These are phyloP conservation scores for Glycine tomentella DNA, from an alignment of 306 rosid genomes.

Conservation along the genomic window DNA sequence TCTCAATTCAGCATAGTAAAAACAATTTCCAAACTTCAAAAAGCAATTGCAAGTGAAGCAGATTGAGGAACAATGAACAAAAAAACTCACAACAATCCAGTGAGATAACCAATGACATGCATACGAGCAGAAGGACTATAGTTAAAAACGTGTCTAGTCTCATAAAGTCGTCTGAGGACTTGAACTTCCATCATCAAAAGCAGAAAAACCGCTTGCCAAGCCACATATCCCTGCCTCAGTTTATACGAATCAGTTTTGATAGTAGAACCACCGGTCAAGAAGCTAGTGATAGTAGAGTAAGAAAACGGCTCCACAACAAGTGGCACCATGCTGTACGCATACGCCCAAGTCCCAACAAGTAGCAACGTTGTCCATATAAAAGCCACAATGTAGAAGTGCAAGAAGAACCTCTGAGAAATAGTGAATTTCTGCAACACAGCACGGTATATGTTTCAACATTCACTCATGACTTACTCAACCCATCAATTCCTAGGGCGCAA, in stretches of 20 bases:
- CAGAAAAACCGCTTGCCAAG: conserved; percentile 77
- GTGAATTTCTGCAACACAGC: conserved; percentile 69
- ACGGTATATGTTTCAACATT: too few relatives aligned
- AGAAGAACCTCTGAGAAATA: conserved; percentile 77
- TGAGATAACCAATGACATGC: conserved; percentile 84
- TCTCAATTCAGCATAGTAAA: background rate
- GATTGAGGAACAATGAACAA: background rate
- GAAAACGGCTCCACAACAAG: conserved; percentile 56
- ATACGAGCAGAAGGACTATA: conserved; percentile 84
- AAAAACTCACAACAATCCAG: conserved; percentile 83
- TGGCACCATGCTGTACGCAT: conserved; percentile 66
- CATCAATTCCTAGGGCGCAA: too few relatives aligned
- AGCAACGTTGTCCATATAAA: conserved; percentile 77
- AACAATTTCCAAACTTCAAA: background rate
- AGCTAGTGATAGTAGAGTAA: conserved; percentile 62
- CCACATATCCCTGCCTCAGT: conserved; percentile 47
- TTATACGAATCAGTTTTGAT: conserved; percentile 49
- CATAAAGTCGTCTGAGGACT: conserved; percentile 75
- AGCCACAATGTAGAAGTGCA: conserved; percentile 78
- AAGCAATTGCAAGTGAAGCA: conserved; percentile 27
- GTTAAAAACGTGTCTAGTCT: conserved; percentile 69
- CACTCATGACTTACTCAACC: too few relatives aligned
- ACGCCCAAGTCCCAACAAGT: conserved; percentile 73
- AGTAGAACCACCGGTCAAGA: conserved; percentile 71
- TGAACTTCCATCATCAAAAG: conserved; percentile 88